These are phyloP conservation scores for Lactifluus rugatus DNA, from an alignment of 768 basidiomycete species.

Conservation along the genomic window DNA sequence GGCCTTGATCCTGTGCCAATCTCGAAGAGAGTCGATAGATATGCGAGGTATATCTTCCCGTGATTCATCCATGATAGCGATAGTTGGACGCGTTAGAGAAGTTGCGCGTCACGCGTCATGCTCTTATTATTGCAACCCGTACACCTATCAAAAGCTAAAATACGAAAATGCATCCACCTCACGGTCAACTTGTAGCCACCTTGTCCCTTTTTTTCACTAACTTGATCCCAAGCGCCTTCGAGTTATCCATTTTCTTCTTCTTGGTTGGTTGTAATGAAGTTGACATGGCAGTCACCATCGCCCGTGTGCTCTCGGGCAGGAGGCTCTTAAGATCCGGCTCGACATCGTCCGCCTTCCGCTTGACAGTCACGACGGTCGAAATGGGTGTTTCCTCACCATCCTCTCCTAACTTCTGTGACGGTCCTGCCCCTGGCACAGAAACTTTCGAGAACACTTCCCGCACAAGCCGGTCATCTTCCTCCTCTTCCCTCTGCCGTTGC, in stretches of 20 bases:
- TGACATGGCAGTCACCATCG: conserved; percentile 45
- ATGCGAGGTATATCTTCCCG: conserved; percentile 16
- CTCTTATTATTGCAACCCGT: neutral
- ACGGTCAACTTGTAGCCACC: neutral
- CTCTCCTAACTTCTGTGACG: conserved; percentile 8
- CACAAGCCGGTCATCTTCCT: conserved; percentile 90
- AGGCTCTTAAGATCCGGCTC: conserved; percentile 66
- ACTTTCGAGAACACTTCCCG: conserved; percentile 79
- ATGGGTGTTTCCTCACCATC: conserved; percentile 23
- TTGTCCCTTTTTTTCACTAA: conserved; percentile 18
- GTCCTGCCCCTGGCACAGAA: conserved; percentile 27
- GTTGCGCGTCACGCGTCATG: neutral
- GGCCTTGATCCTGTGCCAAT: conserved; percentile 17
- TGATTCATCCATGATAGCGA: conserved; percentile 11
- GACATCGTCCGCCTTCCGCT: conserved; percentile 73
- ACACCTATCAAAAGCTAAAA: neutral
- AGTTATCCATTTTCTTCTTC: conserved; percentile 44
- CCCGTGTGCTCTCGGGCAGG: conserved; percentile 53
- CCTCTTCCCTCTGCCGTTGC: conserved; percentile 60
- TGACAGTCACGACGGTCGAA: conserved; percentile 51
- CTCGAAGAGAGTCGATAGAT: conserved; percentile 13
- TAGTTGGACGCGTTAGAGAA: neutral
- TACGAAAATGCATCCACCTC: neutral
- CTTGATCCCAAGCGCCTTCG: conserved; percentile 22
- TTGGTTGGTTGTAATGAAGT: conserved; percentile 35